A percentile compares a stretch with the other conserved stretches of the same genome.
phyloP scores from a whole-genome alignment of 2,329 filamentous ascomycete species.

The Epichloe elymi region DNA sequence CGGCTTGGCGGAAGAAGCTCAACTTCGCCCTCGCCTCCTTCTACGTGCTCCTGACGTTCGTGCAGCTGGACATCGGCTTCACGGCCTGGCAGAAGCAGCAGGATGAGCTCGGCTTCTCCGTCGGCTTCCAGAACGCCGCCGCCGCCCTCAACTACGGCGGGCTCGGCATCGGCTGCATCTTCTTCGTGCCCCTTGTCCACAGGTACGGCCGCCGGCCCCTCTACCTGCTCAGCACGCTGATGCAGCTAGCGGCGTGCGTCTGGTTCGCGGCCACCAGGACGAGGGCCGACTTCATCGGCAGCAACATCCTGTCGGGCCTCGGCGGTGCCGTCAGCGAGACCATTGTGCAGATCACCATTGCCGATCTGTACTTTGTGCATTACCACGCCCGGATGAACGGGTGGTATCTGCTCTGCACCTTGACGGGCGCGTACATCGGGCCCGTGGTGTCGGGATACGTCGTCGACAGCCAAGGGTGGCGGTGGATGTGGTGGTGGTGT shows the following conservation, averaged over 20 bases:
- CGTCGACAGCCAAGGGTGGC: too few relatives aligned
- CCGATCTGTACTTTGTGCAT: slow-evolving; percentile 20
- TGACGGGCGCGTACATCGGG: slow-evolving; percentile 10
- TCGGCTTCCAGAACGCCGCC: slow-evolving; percentile 13
- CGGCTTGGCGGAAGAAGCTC: slow-evolving; percentile 6
- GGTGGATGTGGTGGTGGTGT: too few relatives aligned
- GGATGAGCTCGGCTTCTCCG: slow-evolving; percentile 14
- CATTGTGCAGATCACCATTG: slow-evolving; percentile 23
- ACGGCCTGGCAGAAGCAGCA: slow-evolving; percentile 3
- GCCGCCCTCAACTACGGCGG: not conserved
- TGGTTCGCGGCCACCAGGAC: too few relatives aligned
- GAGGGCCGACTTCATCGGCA: slow-evolving; percentile 8
- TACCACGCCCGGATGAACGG: slow-evolving; percentile 17
- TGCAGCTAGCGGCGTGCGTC: too few relatives aligned
- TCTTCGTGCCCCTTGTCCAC: too few relatives aligned
- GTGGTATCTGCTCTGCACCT: slow-evolving; percentile 15
- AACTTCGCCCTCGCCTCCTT: slow-evolving; percentile 40
- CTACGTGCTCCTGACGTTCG: slow-evolving; percentile 53
- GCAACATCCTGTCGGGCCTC: slow-evolving; percentile 16
- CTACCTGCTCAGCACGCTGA: too few relatives aligned
- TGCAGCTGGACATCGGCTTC: slow-evolving; percentile 36
- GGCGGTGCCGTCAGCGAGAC: slow-evolving; percentile 26
- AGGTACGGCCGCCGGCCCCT: too few relatives aligned
- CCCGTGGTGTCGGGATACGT: too few relatives aligned
- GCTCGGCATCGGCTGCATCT: too few relatives aligned